Evolutionary conservation across 352 stramenopile species (phyloP).

Genomic region (Proteromonas lacertae): DNA sequence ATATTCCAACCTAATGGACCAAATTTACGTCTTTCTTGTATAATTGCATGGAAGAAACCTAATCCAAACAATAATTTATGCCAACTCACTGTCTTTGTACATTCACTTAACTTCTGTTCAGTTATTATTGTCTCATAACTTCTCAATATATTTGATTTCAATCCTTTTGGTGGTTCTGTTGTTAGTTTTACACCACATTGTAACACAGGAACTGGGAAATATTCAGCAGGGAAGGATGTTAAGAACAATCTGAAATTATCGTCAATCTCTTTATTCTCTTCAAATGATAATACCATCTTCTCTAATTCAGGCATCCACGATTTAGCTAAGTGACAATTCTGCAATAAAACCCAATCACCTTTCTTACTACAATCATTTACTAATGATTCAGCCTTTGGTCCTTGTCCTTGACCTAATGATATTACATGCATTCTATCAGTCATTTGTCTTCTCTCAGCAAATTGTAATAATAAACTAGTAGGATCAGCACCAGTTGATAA

Average conservation of each 20-base stretch:
- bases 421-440: conserved; percentile 47
- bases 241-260: conserved; percentile 51
- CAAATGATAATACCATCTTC: conserved; percentile 42
- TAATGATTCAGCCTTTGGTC: conserved; percentile 39
- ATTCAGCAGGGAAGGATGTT: conserved; percentile 47
- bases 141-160: conserved; percentile 40
- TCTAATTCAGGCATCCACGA: conserved; percentile 64
- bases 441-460: conserved; percentile 45
- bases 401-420: conserved; percentile 56
- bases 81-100: conserved; percentile 17
- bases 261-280: conserved; percentile 11
- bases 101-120: conserved; percentile 15
- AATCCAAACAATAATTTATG: conserved; percentile 46
- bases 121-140: conserved; percentile 45
- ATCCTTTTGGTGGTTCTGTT: conserved; percentile 53
- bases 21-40: conserved; percentile 65
- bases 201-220: conserved; percentile 57
- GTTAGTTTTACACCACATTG: conserved; percentile 66
- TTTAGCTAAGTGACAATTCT: conserved; percentile 69
- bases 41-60: conserved; percentile 63
- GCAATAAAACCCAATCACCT: conserved; percentile 64
- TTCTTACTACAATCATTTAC: conserved; percentile 19
- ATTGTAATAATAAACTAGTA: conserved; percentile 53
- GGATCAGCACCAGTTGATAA: conserved; percentile 49
- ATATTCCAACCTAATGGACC: conserved; percentile 71